Evolutionary conservation across 192 early-diverging fungal species (phyloP), one percentile per base, ranked within the genome.

Genomic region (Linnemannia hyalina): DNA sequence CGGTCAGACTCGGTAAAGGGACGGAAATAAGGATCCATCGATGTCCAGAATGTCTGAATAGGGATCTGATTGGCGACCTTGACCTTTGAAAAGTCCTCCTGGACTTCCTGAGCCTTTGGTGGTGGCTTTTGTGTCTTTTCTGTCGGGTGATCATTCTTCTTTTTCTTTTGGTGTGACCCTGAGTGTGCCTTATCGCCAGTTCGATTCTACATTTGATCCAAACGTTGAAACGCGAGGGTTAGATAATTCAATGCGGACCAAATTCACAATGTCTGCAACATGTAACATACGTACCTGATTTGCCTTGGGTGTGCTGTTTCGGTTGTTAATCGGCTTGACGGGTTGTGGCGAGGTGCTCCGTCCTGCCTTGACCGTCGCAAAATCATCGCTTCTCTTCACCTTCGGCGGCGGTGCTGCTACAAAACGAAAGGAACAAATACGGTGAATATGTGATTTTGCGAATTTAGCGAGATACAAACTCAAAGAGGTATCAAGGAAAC

Each of bases 21-120:
- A 26, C 97, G 88, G 78, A 96, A 97, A 77, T 95, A 98, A 77
- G 97, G 96, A 29, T 98, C 98, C 63, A 95, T 88, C 10, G 94
- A 95, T 10, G 90, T 76, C 95, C 94, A 97, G 80, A 96, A 99
- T 8, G 92, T 92, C 22, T 92, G 91, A 68, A 97, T 95, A n/a
- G 96, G 95, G 29, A 97, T 94, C 92, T 98, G 88, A 91, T 92
- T 86, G 6, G 84, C 84, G 40, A 94, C 90, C 74, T 94, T 93
- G 70, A 93, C 92, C 26, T 91, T 91, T 41, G 93, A 93, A 88
- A 93, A 94, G 70, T 94, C 93, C 26, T 93, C 93, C 74, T 92
- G 84, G 22, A 86, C 84, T 20, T 86, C 84, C 35, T 86, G 79
- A 6, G 75, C 29, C 41, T 86, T 86, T 38, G 82, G 82, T 35